Evolutionary conservation across 2,329 filamentous ascomycete species (phyloP).

Genomic region (Alternaria alternata): DNA sequence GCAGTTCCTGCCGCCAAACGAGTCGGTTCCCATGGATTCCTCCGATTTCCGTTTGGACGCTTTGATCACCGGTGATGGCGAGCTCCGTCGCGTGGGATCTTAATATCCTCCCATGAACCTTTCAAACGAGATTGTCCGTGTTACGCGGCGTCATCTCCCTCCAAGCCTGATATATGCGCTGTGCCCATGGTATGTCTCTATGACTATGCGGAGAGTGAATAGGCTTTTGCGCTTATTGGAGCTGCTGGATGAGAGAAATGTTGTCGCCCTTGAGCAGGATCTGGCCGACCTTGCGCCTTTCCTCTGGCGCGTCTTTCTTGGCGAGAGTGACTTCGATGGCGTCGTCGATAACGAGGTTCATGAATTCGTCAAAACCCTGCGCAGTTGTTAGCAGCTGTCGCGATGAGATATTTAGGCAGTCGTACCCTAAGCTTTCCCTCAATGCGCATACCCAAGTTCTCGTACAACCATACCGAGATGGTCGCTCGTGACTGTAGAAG

Average conservation of each 20-base stretch:
- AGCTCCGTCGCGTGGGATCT: constrained; percentile 43
- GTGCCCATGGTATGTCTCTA: constrained; percentile 12
- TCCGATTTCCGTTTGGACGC: constrained; percentile 84
- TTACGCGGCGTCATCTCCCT: not conserved
- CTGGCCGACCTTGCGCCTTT: constrained; percentile 79
- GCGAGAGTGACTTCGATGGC: constrained; percentile 89
- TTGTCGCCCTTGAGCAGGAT: constrained; percentile 90
- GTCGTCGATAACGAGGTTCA: constrained; percentile 97
- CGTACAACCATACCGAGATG: constrained; percentile 95
- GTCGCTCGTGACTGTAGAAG: constrained; percentile 83
- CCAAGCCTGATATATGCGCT: constrained; percentile 9
- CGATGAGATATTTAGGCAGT: not conserved
- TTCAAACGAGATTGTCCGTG: constrained; percentile 6
- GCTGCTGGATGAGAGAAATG: constrained; percentile 75
- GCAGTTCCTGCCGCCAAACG: constrained; percentile 74
- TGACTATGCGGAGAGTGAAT: not conserved
- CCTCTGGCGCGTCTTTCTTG: constrained; percentile 81
- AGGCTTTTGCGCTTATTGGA: constrained; percentile 29
- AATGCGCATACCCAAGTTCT: constrained; percentile 92
- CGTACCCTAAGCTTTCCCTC: constrained; percentile 93
- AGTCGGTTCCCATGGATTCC: constrained; percentile 75
- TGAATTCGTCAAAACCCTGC: constrained; percentile 98
- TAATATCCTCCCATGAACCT: constrained; percentile 14
- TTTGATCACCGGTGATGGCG: constrained; percentile 75
- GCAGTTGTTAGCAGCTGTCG: constrained; percentile 23